These are phyloP conservation scores for Triangularia setosa DNA, from an alignment of 2,329 filamentous ascomycete genomes.

Conservation along the genomic window DNA sequence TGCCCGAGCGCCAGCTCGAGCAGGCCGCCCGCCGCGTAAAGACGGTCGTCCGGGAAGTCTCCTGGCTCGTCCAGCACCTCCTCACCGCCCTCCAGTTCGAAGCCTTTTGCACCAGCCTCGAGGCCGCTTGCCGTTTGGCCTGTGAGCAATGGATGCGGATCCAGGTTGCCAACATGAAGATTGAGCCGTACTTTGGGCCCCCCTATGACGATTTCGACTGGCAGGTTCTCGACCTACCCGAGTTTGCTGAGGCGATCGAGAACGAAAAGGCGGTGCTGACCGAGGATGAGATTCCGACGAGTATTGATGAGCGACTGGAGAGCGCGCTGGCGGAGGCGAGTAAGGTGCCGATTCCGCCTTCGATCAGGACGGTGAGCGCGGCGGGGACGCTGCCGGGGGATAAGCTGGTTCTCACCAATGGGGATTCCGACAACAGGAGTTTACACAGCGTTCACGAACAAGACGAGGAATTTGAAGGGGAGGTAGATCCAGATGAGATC, in stretches of 20 bases:
- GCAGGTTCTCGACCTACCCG: slow-evolving; percentile 34
- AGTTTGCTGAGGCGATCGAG: slow-evolving; percentile 26
- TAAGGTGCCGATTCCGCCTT: background rate
- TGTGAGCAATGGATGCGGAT: slow-evolving; percentile 34
- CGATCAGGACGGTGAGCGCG: background rate
- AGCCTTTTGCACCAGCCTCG: slow-evolving; percentile 30
- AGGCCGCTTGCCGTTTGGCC: slow-evolving; percentile 29
- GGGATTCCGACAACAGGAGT: slow-evolving; percentile 2
- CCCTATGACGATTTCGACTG: slow-evolving; percentile 35
- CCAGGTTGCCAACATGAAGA: slow-evolving; percentile 32
- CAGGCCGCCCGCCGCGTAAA: slow-evolving; percentile 29
- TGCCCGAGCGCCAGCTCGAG: slow-evolving; percentile 30
- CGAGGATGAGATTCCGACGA: background rate
- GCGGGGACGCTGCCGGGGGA: background rate
- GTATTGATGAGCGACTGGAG: slow-evolving; percentile 19
- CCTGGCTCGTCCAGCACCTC: slow-evolving; percentile 33
- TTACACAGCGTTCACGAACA: slow-evolving; percentile 6
- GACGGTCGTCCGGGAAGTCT: slow-evolving; percentile 34
- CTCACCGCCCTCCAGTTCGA: slow-evolving; percentile 32
- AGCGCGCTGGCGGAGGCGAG: slow-evolving; percentile 15
- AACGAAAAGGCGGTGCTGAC: slow-evolving; percentile 5
- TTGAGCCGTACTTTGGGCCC: slow-evolving; percentile 36
- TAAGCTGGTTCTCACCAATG: background rate
- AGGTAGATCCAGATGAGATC: slow-evolving; percentile 32
- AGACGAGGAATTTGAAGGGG: slow-evolving; percentile 19